These are phyloP conservation scores for Saposhnikovia divaricata DNA, from an alignment of 129 eudicot species.

Conservation along the genomic window DNA sequence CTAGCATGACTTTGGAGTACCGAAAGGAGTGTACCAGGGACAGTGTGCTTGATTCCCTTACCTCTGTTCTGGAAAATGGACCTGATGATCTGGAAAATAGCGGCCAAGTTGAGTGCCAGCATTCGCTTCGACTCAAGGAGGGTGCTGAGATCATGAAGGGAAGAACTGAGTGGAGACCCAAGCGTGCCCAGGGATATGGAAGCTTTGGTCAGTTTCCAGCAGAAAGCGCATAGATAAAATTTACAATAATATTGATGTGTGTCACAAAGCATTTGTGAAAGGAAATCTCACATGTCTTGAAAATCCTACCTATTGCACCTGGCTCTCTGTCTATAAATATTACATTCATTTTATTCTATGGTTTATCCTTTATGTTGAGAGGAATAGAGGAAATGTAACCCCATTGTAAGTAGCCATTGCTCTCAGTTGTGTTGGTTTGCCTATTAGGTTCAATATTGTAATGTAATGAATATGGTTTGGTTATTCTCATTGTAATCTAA, in stretches of 20 bases:
- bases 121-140: conserved; percentile 61
- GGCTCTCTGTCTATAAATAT: neutral
- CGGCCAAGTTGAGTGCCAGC: conserved; percentile 72
- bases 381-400: conserved; percentile 10
- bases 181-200: conserved; percentile 26
- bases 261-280: conserved; percentile 26
- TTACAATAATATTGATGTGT: conserved; percentile 1
- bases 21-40: conserved; percentile 88
- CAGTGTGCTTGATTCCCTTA: conserved; percentile 79
- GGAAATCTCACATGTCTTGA: conserved; percentile 17
- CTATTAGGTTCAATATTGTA: neutral
- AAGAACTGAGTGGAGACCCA: conserved; percentile 78
- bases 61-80: conserved; percentile 32
- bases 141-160: conserved; percentile 86
- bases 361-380: conserved; percentile 2
- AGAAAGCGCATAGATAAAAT: conserved; percentile 23
- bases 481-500: neutral
- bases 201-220: conserved; percentile 36
- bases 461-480: neutral
- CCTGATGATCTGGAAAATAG: conserved; percentile 21
- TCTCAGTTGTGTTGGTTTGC: neutral
- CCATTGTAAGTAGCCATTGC: conserved; percentile 24
- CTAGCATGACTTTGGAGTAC: conserved; percentile 78
- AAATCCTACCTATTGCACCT: neutral
- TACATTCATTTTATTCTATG: conserved; percentile 11